Evolutionary conservation across 495 filamentous ascomycete genomes (phyloP).

Genomic region (Lichenothelia convexa): DNA sequence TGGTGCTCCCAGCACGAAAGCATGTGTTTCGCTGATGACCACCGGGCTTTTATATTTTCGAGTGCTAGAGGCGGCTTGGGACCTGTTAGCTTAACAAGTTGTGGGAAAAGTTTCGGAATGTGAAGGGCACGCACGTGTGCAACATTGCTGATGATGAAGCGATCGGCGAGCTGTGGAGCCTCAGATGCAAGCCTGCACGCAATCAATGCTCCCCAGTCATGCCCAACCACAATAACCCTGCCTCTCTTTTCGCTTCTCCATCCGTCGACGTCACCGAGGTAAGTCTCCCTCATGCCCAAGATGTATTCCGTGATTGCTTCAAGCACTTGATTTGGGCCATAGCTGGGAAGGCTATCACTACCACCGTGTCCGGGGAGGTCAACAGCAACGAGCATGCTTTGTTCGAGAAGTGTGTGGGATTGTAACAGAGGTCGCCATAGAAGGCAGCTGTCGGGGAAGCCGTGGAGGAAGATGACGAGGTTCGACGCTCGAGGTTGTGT

Average conservation of each 20-base stretch:
- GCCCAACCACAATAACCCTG: constrained; percentile 29
- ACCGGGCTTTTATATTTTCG: constrained; percentile 5
- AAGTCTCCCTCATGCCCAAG: constrained; percentile 26
- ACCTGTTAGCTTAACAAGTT: constrained; percentile 16
- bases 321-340: constrained; percentile 29
- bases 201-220: constrained; percentile 40
- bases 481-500: constrained; percentile 7
- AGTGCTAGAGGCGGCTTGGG: constrained; percentile 8
- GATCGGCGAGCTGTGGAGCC: constrained; percentile 32
- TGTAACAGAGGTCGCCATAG: constrained; percentile 29
- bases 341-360: constrained; percentile 27
- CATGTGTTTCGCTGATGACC: constrained; percentile 28
- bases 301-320: constrained; percentile 33
- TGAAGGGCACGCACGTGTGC: constrained; percentile 25
- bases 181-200: constrained; percentile 35
- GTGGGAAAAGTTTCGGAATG: constrained; percentile 12
- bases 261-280: constrained; percentile 9
- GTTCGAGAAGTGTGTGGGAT: constrained; percentile 17
- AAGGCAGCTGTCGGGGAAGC: constrained; percentile 39
- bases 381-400: constrained; percentile 28
- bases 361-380: constrained; percentile 40
- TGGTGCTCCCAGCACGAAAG: constrained; percentile 24
- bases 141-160: constrained; percentile 32
- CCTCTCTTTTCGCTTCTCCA: constrained; percentile 13
- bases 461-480: constrained; percentile 38